Evolutionary conservation across 768 basidiomycete genomes (phyloP).

Genomic region (Lactarius deliciosus): DNA sequence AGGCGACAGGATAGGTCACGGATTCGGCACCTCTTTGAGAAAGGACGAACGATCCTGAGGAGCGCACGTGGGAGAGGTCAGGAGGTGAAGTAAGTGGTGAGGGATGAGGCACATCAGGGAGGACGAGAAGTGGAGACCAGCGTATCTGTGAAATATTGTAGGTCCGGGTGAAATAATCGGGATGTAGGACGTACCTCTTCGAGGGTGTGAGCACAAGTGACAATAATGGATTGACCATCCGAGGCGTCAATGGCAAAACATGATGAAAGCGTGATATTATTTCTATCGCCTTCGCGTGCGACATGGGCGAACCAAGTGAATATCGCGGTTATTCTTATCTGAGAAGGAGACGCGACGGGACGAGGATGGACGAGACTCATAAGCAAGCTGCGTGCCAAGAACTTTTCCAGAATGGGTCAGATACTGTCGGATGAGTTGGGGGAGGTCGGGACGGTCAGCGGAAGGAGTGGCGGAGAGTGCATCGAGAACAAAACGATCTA

Average conservation of each 20-base stretch:
- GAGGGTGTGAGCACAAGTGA: conserved; percentile 64
- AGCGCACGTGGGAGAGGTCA: conserved; percentile 23
- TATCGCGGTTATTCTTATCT: conserved; percentile 31
- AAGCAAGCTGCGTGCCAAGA: conserved; percentile 44
- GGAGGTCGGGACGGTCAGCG: conserved; percentile 26
- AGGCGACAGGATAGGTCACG: conserved; percentile 39
- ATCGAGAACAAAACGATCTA: conserved; percentile 24
- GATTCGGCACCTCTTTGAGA: conserved; percentile 35
- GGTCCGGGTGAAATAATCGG: conserved; percentile 3
- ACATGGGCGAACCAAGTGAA: conserved; percentile 57
- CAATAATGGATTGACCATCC: conserved; percentile 39
- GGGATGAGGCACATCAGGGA: conserved; percentile 15
- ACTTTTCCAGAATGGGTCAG: conserved; percentile 43
- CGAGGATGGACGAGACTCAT: conserved; percentile 49
- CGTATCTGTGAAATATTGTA: conserved; percentile 35
- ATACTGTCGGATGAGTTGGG: conserved; percentile 46
- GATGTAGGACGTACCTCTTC: conserved; percentile 47
- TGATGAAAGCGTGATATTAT: conserved; percentile 53
- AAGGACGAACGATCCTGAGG: conserved; percentile 46
- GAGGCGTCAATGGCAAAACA: conserved; percentile 52
- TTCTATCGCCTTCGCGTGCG: conserved; percentile 38
- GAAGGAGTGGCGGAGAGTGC: conserved; percentile 13
- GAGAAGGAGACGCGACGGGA: conserved; percentile 34
- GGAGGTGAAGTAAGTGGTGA: conserved; percentile 15
- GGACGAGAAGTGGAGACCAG: conserved; percentile 36